Percentiles rank a stretch among this genome's conserved stretches.
Evolutionary conservation across 768 basidiomycete genomes (phyloP).

Genomic region (Infundibulicybe gibba): DNA sequence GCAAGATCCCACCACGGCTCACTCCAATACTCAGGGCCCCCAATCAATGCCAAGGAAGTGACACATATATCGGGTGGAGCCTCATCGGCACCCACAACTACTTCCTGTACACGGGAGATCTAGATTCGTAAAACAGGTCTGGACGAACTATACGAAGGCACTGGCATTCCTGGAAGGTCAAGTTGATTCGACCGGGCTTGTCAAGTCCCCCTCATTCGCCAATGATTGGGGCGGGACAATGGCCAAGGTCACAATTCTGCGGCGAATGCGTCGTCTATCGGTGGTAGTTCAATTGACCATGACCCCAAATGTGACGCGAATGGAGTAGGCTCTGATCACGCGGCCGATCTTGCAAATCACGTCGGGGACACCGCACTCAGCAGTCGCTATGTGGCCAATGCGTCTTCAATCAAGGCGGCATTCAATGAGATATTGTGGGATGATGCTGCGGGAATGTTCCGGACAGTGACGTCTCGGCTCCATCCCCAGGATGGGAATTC

Average conservation of each 20-base stretch:
- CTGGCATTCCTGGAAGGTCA: slow-evolving; percentile 36
- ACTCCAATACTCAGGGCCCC: slow-evolving; percentile 40
- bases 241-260: slow-evolving; percentile 45
- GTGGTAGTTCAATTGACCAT: not conserved
- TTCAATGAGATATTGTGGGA: slow-evolving; percentile 46
- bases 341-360: slow-evolving; percentile 29
- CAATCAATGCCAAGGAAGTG: slow-evolving; percentile 30
- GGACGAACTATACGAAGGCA: slow-evolving; percentile 42
- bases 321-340: slow-evolving; percentile 25
- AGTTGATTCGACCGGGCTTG: slow-evolving; percentile 31
- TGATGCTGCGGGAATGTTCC: slow-evolving; percentile 35
- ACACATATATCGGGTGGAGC: slow-evolving; percentile 50
- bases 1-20: slow-evolving; percentile 39
- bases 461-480: slow-evolving; percentile 41
- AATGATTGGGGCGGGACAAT: slow-evolving; percentile 48
- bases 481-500: slow-evolving; percentile 50
- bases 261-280: slow-evolving; percentile 43
- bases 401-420: slow-evolving; percentile 31
- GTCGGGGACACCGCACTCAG: slow-evolving; percentile 22
- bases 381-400: slow-evolving; percentile 23
- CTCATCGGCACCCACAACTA: slow-evolving; percentile 40
- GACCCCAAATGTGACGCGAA: not conserved
- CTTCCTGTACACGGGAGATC: slow-evolving; percentile 45
- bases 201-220: slow-evolving; percentile 35
- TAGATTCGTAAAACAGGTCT: slow-evolving; percentile 33